These are phyloP conservation scores for Pistacia vera DNA, from an alignment of 345 rosid species.

Conservation along the genomic window DNA sequence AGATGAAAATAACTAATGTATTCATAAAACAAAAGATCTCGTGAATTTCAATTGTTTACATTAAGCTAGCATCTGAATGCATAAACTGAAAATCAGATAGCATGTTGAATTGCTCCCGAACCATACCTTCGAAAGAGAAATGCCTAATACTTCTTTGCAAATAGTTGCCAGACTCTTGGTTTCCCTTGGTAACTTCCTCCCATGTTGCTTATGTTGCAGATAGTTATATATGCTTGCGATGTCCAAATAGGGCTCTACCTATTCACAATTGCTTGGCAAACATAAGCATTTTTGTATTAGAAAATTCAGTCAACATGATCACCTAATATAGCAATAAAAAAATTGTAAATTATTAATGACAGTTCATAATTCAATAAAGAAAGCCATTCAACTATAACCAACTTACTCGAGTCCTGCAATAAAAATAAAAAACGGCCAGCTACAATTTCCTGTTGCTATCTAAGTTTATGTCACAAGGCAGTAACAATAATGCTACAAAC, in stretches of 20 bases:
- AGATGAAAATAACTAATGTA: neutral
- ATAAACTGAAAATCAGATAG: neutral
- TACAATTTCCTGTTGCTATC: neutral
- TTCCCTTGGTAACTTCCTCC: slow-evolving; percentile 60
- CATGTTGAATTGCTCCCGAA: slow-evolving; percentile 2
- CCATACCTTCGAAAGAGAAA: slow-evolving; percentile 79
- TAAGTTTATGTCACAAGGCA: neutral
- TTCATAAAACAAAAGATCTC: neutral
- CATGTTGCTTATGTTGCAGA: slow-evolving; percentile 61
- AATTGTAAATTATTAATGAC: neutral
- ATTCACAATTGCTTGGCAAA: slow-evolving; percentile 28
- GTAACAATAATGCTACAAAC: too few species aligned
- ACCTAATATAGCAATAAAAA: neutral
- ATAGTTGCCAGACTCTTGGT: slow-evolving; percentile 74
- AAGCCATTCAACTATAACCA: neutral
- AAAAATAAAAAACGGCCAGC: neutral
- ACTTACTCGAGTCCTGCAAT: neutral
- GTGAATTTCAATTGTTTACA: neutral
- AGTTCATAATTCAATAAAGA: neutral
- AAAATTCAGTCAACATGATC: neutral
- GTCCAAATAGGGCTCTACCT: slow-evolving; percentile 92
- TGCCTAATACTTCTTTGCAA: slow-evolving; percentile 66
- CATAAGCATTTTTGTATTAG: slow-evolving; percentile 2
- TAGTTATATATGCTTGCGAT: slow-evolving; percentile 53
- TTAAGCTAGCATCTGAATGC: neutral